These are phyloP conservation scores for Nicotiana knightiana DNA, from an alignment of 257 asterid genomes.

Conservation along the genomic window DNA sequence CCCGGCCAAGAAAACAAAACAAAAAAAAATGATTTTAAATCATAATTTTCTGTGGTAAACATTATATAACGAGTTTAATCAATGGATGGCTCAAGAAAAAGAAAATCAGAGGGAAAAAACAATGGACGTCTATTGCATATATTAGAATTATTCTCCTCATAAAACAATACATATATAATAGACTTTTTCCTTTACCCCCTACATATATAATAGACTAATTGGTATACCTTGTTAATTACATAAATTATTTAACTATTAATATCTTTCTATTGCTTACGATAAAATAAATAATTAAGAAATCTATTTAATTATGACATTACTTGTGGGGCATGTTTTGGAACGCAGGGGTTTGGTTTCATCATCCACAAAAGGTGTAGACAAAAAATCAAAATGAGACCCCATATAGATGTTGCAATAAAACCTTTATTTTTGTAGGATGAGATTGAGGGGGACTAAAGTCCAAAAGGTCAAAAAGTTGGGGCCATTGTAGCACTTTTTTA, in stretches of 20 bases:
- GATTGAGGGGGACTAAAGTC: background rate
- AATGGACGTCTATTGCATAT: background rate
- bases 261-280: too few relatives aligned
- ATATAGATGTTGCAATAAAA: background rate
- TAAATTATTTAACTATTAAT: too few relatives aligned
- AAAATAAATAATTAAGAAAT: background rate
- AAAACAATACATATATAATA: background rate
- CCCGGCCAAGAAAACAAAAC: background rate
- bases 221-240: background rate
- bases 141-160: background rate
- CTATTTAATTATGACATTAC: background rate
- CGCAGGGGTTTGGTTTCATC: background rate
- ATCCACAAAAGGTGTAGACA: conserved; percentile 5
- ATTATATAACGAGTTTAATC: background rate
- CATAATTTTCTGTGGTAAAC: background rate
- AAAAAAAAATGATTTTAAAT: too few relatives aligned
- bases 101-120: too few relatives aligned
- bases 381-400: background rate
- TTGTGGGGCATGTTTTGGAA: background rate
- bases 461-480: background rate
- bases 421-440: too few relatives aligned
- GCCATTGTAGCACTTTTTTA: background rate
- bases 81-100: background rate
- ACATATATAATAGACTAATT: background rate
- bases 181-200: too few relatives aligned